Evolutionary conservation across 75 land plant species (phyloP), one percentile per base, ranked within the genome.

Genomic region (Adiantum capillusveneris): DNA sequence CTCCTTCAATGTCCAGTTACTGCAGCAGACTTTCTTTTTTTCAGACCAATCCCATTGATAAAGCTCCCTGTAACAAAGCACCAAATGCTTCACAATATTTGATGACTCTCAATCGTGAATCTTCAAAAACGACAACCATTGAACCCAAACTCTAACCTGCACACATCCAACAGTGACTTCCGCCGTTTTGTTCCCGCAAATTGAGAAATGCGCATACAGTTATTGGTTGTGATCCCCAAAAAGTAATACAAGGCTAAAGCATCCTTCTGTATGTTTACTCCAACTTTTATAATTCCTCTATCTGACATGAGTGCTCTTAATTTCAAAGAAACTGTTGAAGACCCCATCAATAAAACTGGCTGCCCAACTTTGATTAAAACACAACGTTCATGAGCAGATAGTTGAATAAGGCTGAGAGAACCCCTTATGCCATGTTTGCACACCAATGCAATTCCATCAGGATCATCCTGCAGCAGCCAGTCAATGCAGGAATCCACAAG

Each of bases 261-360:
- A 46, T 46, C 50, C 50, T 46, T 46, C 22, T 46, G 50, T 46
- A 46, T 46, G 17, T 46, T 46, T 5, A 21, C 6, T 46, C 50
- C 50, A 17, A 46, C 50, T 46, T 46, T 46, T 21, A 46, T 2
- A 21, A 21, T 46, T 2, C 14, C 50, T 46, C 13, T 2, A 21
- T 46, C 17, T 6, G 50, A 46, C 22, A 46, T n/a, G 6, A 46
- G 22, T 2, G 18, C 50, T 6, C 50, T 46, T 6, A 46, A 14
- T 46, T 46, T 46, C 43, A 41, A 41, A 41, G 43, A 14, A 41
- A 41, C 43, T n/a, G n/a, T n/a, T n/a, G n/a, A n/a, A n/a, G n/a
- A n/a, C n/a, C n/a, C n/a, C 9, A 9, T 34, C 3, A 34, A 34
- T 5, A 5, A 5, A 2, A 46, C 50, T 21, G 50, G 50, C 2